Percentiles rank a stretch among this genome's conserved stretches.
Conservation (phyloP, 768 basidiomycete species). For the Symmetrospora coprosmae region DNA sequence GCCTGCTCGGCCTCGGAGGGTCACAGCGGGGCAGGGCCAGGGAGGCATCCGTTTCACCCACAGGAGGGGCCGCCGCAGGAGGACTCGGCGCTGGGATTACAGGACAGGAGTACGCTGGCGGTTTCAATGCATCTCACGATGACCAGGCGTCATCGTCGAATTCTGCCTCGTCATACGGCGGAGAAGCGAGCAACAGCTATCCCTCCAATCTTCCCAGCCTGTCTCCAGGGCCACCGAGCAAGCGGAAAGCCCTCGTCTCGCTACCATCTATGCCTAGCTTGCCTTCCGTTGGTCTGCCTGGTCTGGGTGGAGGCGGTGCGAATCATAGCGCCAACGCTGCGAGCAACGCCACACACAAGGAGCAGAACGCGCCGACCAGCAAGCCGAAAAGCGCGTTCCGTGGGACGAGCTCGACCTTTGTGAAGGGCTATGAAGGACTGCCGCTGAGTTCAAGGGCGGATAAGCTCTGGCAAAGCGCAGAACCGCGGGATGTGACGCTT, state of each 20-base stretch:
- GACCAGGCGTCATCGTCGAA: constrained; percentile 5
- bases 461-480: constrained; percentile 3
- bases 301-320: no score
- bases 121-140: no score
- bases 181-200: not conserved
- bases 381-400: constrained; percentile 19
- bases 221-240: not conserved
- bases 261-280: constrained; percentile 1
- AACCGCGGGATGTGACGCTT: constrained; percentile 2
- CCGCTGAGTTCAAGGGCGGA: constrained; percentile 12
- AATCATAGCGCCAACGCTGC: not conserved
- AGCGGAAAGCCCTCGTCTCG: not conserved
- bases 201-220: not conserved
- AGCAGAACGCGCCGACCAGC: not conserved
- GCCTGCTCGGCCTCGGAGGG: constrained; percentile 8
- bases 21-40: constrained; percentile 1
- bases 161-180: not conserved
- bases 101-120: no score
- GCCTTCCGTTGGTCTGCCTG: no score
- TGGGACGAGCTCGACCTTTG: constrained; percentile 15
- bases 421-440: constrained; percentile 15
- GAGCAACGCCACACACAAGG: not conserved
- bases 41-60: no score
- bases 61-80: not conserved
- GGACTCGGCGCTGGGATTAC: not conserved